Conservation (phyloP, 805 yeast species). For the Candida odintsovae region DNA sequence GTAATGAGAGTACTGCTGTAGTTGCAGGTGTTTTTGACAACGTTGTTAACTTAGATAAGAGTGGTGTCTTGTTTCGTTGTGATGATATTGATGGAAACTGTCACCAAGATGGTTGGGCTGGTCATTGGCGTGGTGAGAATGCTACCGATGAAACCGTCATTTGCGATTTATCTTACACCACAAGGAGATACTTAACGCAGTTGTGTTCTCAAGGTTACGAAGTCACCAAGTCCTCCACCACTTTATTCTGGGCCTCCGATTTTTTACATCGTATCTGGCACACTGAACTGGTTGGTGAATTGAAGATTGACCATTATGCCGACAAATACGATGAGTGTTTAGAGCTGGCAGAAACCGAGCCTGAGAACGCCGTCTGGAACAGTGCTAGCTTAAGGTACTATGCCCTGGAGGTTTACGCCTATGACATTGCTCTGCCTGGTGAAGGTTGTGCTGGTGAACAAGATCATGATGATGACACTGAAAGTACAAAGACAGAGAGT, state of each 20-base stretch:
- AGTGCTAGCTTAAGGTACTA: slow-evolving; percentile 28
- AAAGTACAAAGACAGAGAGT: neutral
- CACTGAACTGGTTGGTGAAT: slow-evolving; percentile 26
- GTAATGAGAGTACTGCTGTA: slow-evolving; percentile 30
- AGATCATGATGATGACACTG: slow-evolving; percentile 1
- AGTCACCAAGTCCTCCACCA: slow-evolving; percentile 18
- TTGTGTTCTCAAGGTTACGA: slow-evolving; percentile 32
- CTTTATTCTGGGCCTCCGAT: slow-evolving; percentile 32
- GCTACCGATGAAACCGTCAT: slow-evolving; percentile 34
- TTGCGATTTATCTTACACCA: slow-evolving; percentile 32
- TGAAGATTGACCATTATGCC: slow-evolving; percentile 30
- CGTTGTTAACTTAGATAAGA: slow-evolving; percentile 29
- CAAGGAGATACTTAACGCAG: slow-evolving; percentile 27
- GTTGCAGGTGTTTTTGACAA: slow-evolving; percentile 33
- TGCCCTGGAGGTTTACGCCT: slow-evolving; percentile 27
- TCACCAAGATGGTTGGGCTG: slow-evolving; percentile 30
- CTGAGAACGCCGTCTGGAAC: slow-evolving; percentile 31
- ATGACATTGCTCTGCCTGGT: slow-evolving; percentile 21
- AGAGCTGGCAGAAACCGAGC: slow-evolving; percentile 27
- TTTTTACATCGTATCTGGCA: slow-evolving; percentile 35
- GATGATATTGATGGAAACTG: slow-evolving; percentile 35
- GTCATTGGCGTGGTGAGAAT: slow-evolving; percentile 33
- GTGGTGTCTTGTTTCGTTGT: slow-evolving; percentile 31
- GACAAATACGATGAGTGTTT: slow-evolving; percentile 30
- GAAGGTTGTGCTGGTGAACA: slow-evolving; percentile 25